These are phyloP conservation scores for Termitomyces bulborhizus DNA, from an alignment of 768 basidiomycete species.

Conservation along the genomic window DNA sequence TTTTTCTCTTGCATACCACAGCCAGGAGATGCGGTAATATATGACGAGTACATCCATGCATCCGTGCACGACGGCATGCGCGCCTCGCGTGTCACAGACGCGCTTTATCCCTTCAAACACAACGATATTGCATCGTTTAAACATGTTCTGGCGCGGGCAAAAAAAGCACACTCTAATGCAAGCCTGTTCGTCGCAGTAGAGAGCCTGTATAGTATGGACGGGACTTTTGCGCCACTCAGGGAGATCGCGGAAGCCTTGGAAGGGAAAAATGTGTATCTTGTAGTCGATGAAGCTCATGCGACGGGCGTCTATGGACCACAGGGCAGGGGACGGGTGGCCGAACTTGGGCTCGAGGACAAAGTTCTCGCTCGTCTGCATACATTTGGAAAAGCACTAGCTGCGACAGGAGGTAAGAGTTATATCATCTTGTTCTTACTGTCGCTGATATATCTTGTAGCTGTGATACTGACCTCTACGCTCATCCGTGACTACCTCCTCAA, in stretches of 20 bases:
- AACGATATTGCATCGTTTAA: slow-evolving; percentile 57
- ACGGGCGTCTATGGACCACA: slow-evolving; percentile 83
- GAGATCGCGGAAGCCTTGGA: slow-evolving; percentile 63
- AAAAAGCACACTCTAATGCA: slow-evolving; percentile 29
- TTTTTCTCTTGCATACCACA: slow-evolving; percentile 82
- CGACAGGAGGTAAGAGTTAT: slow-evolving; percentile 67
- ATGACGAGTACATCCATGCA: slow-evolving; percentile 88
- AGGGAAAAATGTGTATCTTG: slow-evolving; percentile 57
- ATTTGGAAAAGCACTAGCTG: slow-evolving; percentile 88
- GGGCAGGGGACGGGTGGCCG: slow-evolving; percentile 69
- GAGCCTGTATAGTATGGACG: slow-evolving; percentile 94
- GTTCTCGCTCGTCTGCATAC: slow-evolving; percentile 82
- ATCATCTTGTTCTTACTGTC: neutral
- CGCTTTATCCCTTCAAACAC: slow-evolving; percentile 56
- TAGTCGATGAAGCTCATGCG: slow-evolving; percentile 93
- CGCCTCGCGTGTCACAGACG: slow-evolving; percentile 41
- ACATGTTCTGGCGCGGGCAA: slow-evolving; percentile 33
- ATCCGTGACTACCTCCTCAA: slow-evolving; percentile 85
- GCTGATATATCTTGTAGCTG: slow-evolving; percentile 38
- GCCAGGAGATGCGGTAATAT: slow-evolving; percentile 66
- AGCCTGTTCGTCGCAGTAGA: slow-evolving; percentile 83
- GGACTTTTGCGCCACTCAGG: slow-evolving; percentile 73
- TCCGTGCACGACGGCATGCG: slow-evolving; percentile 88
- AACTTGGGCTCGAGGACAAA: slow-evolving; percentile 62
- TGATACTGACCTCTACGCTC: slow-evolving; percentile 63